These are phyloP conservation scores for Cryptosporidium bovis DNA, from an alignment of 169 alveolate genomes.

Conservation along the genomic window DNA sequence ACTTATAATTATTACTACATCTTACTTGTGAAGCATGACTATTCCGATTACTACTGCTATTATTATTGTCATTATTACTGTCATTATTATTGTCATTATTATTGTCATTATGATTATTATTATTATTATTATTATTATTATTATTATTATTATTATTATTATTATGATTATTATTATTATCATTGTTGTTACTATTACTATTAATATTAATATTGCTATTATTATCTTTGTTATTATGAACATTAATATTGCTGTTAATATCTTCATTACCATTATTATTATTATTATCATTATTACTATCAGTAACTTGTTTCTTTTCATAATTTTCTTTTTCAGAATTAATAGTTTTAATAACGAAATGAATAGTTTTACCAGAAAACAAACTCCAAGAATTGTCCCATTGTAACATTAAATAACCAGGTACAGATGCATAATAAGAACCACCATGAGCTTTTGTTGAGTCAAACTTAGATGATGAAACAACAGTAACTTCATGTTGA, in stretches of 20 bases:
- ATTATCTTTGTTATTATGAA: no score
- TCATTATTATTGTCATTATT: background rate
- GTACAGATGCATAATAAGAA: slow-evolving; percentile 41
- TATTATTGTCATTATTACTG: no score
- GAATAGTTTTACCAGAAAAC: slow-evolving; percentile 72
- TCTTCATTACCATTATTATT: no score
- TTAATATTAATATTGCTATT: background rate
- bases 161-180: no score
- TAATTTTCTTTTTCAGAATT: background rate
- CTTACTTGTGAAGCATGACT: no score
- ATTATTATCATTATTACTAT: background rate
- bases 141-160: no score
- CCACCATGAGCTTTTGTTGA: slow-evolving; percentile 73
- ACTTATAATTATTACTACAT: background rate
- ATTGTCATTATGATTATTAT: background rate
- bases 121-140: background rate
- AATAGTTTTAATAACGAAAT: slow-evolving; percentile 58
- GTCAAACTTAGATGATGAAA: slow-evolving; percentile 51
- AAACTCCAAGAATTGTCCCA: slow-evolving; percentile 75
- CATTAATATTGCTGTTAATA: no score
- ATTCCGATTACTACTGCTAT: no score
- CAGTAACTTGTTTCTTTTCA: background rate
- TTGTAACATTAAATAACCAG: slow-evolving; percentile 60
- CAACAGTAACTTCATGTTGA: slow-evolving; percentile 35
- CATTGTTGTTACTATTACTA: background rate